Evolutionary conservation across 179 eudicot genomes (phyloP), one percentile per base, ranked within the genome.

Genomic region (Heliamphora pulchella): DNA sequence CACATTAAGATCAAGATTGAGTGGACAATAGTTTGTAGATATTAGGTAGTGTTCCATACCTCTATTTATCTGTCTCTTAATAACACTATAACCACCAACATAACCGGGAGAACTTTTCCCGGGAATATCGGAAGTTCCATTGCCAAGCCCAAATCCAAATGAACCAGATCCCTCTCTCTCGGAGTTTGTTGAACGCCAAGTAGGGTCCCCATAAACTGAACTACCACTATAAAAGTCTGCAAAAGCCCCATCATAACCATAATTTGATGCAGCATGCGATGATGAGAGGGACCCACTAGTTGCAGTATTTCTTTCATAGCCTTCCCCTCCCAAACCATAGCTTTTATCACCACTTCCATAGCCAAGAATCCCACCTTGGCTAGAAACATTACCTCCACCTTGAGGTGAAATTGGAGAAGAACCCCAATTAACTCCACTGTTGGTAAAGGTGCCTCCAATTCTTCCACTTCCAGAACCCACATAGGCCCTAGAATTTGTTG

Each of bases 61-160:
- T 89, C 89, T 84, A 72, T 81, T 84, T 74, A 88, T 54, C 81
- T 86, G 89, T 82, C 94, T 83, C 87, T 86, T 88, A 81, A 83
- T 63, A 79, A 89, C 88, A 79, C 87, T 84, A 84, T 92, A 89
- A 74, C 91, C 89, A 44, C 94, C 97, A 74, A 89, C 83, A 87
- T 80, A 88, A 83, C 88, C 85, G 71, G 93, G 87, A 81, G 93
- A 83, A 80, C 80, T 89, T 85, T 89, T 87, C 61, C 83, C 66
- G 54, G 91, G 85, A 63, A 84, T 85, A 82, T 91, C 94, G 71
- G 89, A 77, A n/a, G 78, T 83, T 57, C 82, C 88, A 86, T 77
- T 85, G 41, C 90, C 94, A 72, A 92, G 85, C 74, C 91, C 97
- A 87, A 88, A 92, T 75, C 88, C 86, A 84, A 92, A 91, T 53